Evolutionary conservation across 2,329 filamentous ascomycete genomes (phyloP).

Genomic region (Neofusicoccum ribis): DNA sequence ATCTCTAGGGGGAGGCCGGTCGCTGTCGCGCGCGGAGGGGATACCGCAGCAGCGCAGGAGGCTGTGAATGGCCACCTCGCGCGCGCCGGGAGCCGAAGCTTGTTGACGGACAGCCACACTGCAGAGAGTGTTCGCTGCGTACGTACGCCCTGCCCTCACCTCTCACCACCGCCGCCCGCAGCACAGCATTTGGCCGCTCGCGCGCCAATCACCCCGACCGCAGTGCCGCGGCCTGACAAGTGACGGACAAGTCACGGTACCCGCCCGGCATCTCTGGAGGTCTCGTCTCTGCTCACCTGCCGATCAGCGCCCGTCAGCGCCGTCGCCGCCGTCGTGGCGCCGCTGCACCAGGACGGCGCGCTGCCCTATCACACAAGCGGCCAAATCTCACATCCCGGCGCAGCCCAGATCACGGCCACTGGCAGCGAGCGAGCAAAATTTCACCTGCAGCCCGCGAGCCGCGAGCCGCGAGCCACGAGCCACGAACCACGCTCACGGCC

Average conservation of each 20-base stretch:
- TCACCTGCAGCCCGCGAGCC: no score
- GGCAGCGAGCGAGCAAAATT: background rate
- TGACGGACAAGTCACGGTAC: background rate
- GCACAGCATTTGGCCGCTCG: background rate
- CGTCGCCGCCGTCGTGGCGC: background rate
- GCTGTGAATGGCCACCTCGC: background rate
- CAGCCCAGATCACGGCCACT: background rate
- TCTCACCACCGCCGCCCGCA: constrained; percentile 3
- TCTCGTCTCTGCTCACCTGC: background rate
- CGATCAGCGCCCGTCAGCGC: background rate
- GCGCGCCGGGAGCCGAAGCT: background rate
- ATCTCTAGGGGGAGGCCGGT: background rate
- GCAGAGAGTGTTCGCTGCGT: background rate
- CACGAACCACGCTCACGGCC: background rate
- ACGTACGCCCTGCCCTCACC: background rate
- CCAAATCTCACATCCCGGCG: background rate
- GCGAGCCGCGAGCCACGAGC: background rate
- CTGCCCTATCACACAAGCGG: background rate
- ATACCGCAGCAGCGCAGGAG: background rate
- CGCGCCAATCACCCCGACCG: background rate
- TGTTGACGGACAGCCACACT: background rate
- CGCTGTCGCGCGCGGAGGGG: background rate
- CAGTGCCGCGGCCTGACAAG: background rate
- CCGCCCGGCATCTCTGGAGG: background rate
- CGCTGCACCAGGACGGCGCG: background rate